phyloP scores from a whole-genome alignment of 345 rosid genomes.

The Eucalyptus grandis region DNA sequence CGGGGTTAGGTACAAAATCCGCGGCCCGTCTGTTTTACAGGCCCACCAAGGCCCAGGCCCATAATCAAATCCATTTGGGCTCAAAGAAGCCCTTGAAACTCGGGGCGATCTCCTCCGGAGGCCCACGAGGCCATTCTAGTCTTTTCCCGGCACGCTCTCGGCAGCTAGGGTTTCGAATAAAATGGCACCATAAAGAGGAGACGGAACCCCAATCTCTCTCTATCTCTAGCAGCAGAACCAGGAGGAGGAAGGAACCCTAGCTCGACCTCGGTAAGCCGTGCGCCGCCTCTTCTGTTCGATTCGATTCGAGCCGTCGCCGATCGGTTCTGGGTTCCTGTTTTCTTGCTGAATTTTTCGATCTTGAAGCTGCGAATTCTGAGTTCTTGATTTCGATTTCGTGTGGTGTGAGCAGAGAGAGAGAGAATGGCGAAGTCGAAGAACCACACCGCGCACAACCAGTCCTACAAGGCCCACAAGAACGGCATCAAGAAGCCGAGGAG shows the following conservation, averaged over 20 bases:
- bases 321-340: background rate
- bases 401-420: slow-evolving; percentile 1
- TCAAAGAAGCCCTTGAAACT: background rate
- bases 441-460: slow-evolving; percentile 98
- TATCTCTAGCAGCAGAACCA: background rate
- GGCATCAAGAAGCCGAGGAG: slow-evolving; percentile 97
- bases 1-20: background rate
- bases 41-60: background rate
- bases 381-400: background rate
- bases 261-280: background rate
- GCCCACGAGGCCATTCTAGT: background rate
- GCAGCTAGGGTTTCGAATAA: background rate
- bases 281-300: background rate
- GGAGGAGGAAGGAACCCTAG: background rate
- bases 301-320: background rate
- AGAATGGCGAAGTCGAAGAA: slow-evolving; percentile 99
- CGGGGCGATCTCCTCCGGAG: background rate
- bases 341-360: background rate
- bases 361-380: background rate
- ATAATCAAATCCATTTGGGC: background rate
- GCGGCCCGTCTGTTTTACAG: background rate
- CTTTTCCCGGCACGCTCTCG: background rate
- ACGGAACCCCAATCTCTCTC: background rate
- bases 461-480: slow-evolving; percentile 91
- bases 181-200: background rate